These are phyloP conservation scores for Linum tenue DNA, from an alignment of 345 rosid species.

Conservation along the genomic window DNA sequence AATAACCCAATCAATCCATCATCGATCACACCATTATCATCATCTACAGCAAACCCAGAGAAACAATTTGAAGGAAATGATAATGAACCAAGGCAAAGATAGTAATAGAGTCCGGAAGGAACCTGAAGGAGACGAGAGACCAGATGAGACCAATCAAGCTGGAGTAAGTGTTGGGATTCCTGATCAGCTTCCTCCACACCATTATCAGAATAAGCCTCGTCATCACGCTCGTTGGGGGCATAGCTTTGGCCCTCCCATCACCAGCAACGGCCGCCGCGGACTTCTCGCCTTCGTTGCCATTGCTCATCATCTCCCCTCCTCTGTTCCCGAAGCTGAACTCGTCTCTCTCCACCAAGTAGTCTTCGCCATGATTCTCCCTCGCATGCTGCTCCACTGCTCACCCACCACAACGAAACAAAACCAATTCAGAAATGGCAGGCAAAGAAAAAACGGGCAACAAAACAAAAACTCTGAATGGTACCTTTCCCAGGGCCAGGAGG, in stretches of 20 bases:
- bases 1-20: slow-evolving; percentile 1
- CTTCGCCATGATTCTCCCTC: slow-evolving; percentile 31
- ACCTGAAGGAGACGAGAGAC: slow-evolving; percentile 92
- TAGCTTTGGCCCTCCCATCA: slow-evolving; percentile 49
- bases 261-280: slow-evolving; percentile 20
- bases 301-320: slow-evolving; percentile 37
- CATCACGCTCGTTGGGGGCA: slow-evolving; percentile 98
- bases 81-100: slow-evolving; percentile 3
- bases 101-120: too few species aligned
- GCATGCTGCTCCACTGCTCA: slow-evolving; percentile 20
- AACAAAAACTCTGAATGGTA: background rate
- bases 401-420: slow-evolving; percentile 23
- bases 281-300: background rate
- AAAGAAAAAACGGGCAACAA: background rate
- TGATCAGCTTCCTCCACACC: slow-evolving; percentile 99
- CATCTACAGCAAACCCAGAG: background rate
- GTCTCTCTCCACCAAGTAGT: slow-evolving; percentile 60
- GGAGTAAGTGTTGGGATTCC: slow-evolving; percentile 95
- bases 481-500: slow-evolving; percentile 61
- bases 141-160: slow-evolving; percentile 88
- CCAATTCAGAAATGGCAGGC: background rate
- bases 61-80: background rate
- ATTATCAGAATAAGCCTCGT: slow-evolving; percentile 93
- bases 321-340: slow-evolving; percentile 77
- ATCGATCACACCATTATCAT: too few species aligned